Evolutionary conservation across 352 stramenopile genomes (phyloP).

Genomic region (Globisporangium nodosum): DNA sequence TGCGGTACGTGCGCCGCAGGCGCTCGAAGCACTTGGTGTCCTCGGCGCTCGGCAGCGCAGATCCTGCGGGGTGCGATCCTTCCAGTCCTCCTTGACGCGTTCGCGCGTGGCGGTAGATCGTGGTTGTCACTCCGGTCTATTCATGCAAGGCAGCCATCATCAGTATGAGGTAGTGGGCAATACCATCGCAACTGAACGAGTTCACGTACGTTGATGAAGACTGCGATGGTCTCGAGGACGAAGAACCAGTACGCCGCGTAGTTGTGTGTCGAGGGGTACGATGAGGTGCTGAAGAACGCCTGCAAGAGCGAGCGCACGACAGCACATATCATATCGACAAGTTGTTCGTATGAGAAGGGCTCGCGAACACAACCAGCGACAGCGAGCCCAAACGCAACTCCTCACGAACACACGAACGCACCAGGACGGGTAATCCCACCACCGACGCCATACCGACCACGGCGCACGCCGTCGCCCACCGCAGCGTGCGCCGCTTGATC

Average conservation of each 20-base stretch:
- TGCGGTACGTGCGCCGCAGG: slow-evolving; percentile 27
- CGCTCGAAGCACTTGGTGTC: slow-evolving; percentile 17
- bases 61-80: slow-evolving; percentile 3
- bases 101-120: slow-evolving; percentile 16
- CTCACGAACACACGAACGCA: slow-evolving; percentile 7
- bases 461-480: slow-evolving; percentile 14
- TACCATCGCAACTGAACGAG: not conserved
- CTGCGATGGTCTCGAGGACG: slow-evolving; percentile 45
- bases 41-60: slow-evolving; percentile 13
- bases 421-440: slow-evolving; percentile 44
- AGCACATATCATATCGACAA: not conserved
- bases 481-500: slow-evolving; percentile 19
- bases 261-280: slow-evolving; percentile 53
- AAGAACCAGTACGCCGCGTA: slow-evolving; percentile 66
- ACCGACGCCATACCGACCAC: slow-evolving; percentile 35
- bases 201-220: slow-evolving; percentile 51
- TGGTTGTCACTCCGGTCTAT: slow-evolving; percentile 30
- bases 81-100: slow-evolving; percentile 4
- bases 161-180: not conserved
- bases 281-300: slow-evolving; percentile 58
- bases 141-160: not conserved
- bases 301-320: slow-evolving; percentile 4
- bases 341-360: not conserved
- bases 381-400: not conserved
- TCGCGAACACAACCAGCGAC: no score